These are phyloP conservation scores for Malus asiatica DNA, from an alignment of 306 rosid genomes.

Conservation along the genomic window DNA sequence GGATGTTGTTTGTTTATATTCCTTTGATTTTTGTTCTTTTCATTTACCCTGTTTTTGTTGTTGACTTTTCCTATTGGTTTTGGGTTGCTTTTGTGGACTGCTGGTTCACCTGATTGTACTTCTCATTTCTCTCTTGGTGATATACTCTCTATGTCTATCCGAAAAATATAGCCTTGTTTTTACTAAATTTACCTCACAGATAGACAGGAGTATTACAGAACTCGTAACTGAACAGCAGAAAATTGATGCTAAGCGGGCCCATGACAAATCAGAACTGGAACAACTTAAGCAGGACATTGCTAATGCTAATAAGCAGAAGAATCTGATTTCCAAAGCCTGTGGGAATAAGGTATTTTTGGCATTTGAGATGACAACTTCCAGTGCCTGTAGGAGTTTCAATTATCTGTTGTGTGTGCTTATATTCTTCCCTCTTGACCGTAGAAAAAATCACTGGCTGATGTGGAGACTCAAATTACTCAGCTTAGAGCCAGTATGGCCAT, in stretches of 20 bases:
- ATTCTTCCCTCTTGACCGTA: conserved; percentile 38
- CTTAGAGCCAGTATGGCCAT: conserved; percentile 71
- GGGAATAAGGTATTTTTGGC: conserved; percentile 57
- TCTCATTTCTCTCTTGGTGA: neutral
- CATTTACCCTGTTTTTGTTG: neutral
- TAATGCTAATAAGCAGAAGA: conserved; percentile 76
- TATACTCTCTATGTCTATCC: neutral
- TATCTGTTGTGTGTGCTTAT: conserved; percentile 7
- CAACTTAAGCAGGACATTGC: conserved; percentile 87
- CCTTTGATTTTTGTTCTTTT: neutral
- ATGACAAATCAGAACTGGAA: conserved; percentile 67
- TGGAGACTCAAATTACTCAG: conserved; percentile 78
- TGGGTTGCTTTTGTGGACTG: neutral
- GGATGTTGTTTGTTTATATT: neutral
- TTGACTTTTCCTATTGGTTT: neutral
- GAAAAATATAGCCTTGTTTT: conserved; percentile 30
- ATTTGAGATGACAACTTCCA: neutral
- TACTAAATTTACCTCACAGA: conserved; percentile 73
- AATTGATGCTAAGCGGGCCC: conserved; percentile 67
- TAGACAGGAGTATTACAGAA: conserved; percentile 70
- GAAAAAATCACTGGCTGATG: conserved; percentile 87
- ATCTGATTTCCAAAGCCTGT: conserved; percentile 57
- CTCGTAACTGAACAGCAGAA: conserved; percentile 94
- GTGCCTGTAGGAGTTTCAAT: neutral
- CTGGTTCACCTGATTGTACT: neutral